Evolutionary conservation across 345 rosid genomes (phyloP).

Genomic region (Capsella bursapastoris): DNA sequence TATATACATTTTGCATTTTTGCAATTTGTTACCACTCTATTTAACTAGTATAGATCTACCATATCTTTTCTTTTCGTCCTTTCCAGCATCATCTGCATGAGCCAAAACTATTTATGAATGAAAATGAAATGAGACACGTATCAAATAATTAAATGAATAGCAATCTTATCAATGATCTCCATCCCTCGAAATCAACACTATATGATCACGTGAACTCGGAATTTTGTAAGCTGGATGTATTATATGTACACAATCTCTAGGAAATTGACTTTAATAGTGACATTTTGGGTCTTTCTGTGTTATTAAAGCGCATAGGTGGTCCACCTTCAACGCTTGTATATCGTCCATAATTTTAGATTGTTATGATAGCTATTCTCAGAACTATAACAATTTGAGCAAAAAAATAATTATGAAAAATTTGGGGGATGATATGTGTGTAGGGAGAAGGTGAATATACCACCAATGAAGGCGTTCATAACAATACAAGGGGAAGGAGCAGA

Average conservation of each 20-base stretch:
- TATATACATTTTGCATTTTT: slow-evolving; percentile 28
- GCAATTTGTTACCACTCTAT: slow-evolving; percentile 26
- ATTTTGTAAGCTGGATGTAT: slow-evolving; percentile 3
- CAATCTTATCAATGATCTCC: slow-evolving; percentile 15
- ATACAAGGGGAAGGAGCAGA: slow-evolving; percentile 95
- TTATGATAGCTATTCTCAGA: slow-evolving; percentile 1
- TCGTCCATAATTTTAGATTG: slow-evolving; percentile 3
- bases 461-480: slow-evolving; percentile 80
- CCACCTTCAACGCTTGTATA: slow-evolving; percentile 17
- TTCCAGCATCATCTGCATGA: slow-evolving; percentile 24
- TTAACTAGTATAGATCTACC: slow-evolving; percentile 11
- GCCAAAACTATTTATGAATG: slow-evolving; percentile 27
- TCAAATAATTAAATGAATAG: slow-evolving; percentile 10
- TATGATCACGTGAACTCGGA: slow-evolving; percentile 37
- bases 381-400: neutral
- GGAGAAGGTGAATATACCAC: slow-evolving; percentile 84
- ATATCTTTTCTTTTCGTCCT: slow-evolving; percentile 28
- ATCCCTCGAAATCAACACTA: slow-evolving; percentile 24
- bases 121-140: slow-evolving; percentile 24
- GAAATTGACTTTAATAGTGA: slow-evolving; percentile 5
- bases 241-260: slow-evolving; percentile 8
- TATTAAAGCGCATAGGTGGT: slow-evolving; percentile 24
- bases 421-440: slow-evolving; percentile 46
- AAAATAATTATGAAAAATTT: neutral
- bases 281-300: slow-evolving; percentile 10